Evolutionary conservation across 352 stramenopile species (phyloP), one percentile per base, ranked within the genome.

Genomic region (Phytophthora pinifolia): DNA sequence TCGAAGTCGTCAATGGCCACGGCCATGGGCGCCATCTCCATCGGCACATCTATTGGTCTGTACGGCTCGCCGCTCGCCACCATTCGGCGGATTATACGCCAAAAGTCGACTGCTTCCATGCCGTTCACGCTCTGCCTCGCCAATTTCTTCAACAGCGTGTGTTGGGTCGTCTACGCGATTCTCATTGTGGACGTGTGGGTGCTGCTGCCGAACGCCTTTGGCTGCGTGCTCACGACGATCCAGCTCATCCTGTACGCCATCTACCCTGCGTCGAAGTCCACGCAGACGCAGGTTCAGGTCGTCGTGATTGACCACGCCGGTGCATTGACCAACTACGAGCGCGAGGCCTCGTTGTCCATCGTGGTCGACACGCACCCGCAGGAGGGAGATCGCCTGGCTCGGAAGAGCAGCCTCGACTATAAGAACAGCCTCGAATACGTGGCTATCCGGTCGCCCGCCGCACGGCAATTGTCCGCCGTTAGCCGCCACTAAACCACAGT

Each of bases 51-150:
- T 31, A 62, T 87, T 29, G 46, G 83, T 3, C 33, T 83, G 34
- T 89, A 83, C 44, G 66, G 71, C 3, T 88, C 79, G 0, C 76
- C 76, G 10, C 70, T 90, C 29, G 67, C 67, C 5, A 74, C 62
- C 12, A 76, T 88, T 32, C 59, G 55, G 35, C 59, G 67, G 30
- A 34, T 74, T 2, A 14, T 68, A 22, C 31, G 34, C 9, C 66
- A 45, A 9, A 68, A 71, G 27, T 72, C 66, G 8, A 64, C 62
- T n/a, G 62, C 62, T 1, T 72, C 62, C 9, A 71, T 75, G 44
- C 66, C 57, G 5, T 65, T 74, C 31, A 70, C 57, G 1, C 27
- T 74, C 9, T 68, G 52, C 45, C 43, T 71, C 27, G 65, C 60
- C 2, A 64, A 62, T 50, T 60, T 65, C 17, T 63, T 67, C 36